These are phyloP conservation scores for Scheffersomyces quercinus DNA, from an alignment of 1,139 yeast species.

Conservation along the genomic window DNA sequence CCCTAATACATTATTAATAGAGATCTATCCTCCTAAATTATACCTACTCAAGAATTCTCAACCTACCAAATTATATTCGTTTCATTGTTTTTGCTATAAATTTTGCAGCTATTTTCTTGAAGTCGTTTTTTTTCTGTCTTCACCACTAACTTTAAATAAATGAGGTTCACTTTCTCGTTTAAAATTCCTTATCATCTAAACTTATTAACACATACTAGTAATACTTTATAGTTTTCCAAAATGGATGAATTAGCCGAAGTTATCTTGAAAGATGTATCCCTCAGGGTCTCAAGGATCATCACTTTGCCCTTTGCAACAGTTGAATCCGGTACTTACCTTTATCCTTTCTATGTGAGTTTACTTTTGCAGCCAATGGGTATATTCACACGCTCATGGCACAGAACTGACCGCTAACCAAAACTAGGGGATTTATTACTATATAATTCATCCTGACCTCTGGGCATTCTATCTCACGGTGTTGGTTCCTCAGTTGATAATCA, in stretches of 20 bases:
- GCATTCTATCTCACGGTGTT: slow-evolving; percentile 47
- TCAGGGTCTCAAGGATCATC: slow-evolving; percentile 1
- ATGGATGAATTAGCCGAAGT: not conserved
- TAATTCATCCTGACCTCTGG: slow-evolving; percentile 50
- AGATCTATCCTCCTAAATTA: too few species aligned
- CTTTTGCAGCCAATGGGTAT: not conserved
- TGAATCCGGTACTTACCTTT: slow-evolving; percentile 24
- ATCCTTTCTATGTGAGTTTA: slow-evolving; percentile 28
- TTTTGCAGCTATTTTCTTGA: too few species aligned
- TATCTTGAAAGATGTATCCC: not conserved
- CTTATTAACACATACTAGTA: too few species aligned
- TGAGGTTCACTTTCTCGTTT: too few species aligned
- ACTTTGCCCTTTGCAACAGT: slow-evolving; percentile 15
- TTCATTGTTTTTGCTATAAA: too few species aligned
- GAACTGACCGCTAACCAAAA: not conserved
- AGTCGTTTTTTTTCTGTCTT: too few species aligned
- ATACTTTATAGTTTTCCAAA: not conserved
- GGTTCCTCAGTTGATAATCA: slow-evolving; percentile 47
- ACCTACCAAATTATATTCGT: too few species aligned
- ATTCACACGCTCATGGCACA: too few species aligned
- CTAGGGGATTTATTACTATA: slow-evolving; percentile 49
- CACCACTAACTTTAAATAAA: too few species aligned
- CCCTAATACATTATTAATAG: too few species aligned
- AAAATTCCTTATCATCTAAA: too few species aligned
- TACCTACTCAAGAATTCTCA: too few species aligned